These are phyloP conservation scores for Eucalyptus tenuipes DNA, from an alignment of 345 rosid genomes.

Conservation along the genomic window DNA sequence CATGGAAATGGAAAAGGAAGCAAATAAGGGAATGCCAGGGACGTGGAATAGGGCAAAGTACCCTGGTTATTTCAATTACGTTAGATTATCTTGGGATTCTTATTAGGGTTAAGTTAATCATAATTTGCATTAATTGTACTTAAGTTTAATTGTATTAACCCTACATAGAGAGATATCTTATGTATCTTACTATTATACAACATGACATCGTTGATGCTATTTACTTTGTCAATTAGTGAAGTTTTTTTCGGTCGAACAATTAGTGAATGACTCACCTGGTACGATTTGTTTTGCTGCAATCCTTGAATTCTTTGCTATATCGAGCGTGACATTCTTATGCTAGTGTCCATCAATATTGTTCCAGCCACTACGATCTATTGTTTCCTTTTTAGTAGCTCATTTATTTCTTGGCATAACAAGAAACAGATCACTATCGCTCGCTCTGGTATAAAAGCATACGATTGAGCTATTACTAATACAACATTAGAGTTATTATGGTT, in stretches of 20 bases:
- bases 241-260: too few species aligned
- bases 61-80: neutral
- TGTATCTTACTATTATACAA: rapidly evolving
- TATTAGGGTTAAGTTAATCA: neutral
- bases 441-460: neutral
- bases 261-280: neutral
- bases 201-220: neutral
- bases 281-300: neutral
- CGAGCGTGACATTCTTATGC: too few species aligned
- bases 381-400: neutral
- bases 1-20: neutral
- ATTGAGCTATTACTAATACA: neutral
- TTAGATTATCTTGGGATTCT: neutral
- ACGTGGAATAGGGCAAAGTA: neutral
- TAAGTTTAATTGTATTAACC: neutral
- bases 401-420: neutral
- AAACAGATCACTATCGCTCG: rapidly evolving
- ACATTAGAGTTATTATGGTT: neutral
- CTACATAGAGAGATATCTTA: neutral
- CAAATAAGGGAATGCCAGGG: neutral
- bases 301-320: neutral
- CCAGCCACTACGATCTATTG: neutral
- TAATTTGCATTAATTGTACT: neutral
- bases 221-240: too few species aligned
- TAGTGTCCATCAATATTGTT: neutral